Base-by-base conservation (phyloP, 1,139 yeast genomes). In the Kluyveromyces marxianus region DNA sequence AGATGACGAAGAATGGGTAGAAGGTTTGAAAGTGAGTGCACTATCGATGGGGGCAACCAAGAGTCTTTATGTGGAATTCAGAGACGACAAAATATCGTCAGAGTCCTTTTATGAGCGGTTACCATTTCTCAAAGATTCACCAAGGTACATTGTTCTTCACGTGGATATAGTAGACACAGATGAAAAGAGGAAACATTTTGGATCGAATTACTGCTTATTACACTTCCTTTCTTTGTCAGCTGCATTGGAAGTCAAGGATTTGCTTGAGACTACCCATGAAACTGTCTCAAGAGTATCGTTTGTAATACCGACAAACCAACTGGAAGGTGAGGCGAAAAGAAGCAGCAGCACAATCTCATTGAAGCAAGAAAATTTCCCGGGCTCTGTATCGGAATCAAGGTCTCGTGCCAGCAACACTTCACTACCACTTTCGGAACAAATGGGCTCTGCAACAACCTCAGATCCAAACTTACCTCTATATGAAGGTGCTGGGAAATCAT, bases 171-270 rank as follows among this genome's bases (percentile, higher is more conserved):
- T 83, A 37, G 75, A 72, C 46, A 49, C 61, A 10, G 81, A 79
- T 42, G 34, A 41, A 14, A 40, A 69, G 69, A 58, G 81, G 75
- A 59, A 79, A 78, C 56, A 79, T 71, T 60, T 75, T 74, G 88
- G 83, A 57, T 81, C 81, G 49, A 77, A 83, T 50, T 88, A 88
- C 60, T 92, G 87, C 2, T 84, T 89, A 60, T 78, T 86, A 45
- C 88, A 87, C 58, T 89, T 86, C 59, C 77, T 85, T 45, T 82
- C 81, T 57, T 83, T 89, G 52, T 76, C 86, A n/a, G 78, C 84
- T 59, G 96, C 97, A 4, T 77, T 86, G 50, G 85, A 83, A 54
- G 87, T 90, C 25, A 83, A 85, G 41, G 86, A 83, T 58, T 75
- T 72, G 71, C 75, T 69, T 60, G 79, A 70, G 60, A 8, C 38